A percentile compares a stretch with the other conserved stretches of the same genome.
phyloP scores from a whole-genome alignment of 768 basidiomycete species.

The Termitomyces sp. region DNA sequence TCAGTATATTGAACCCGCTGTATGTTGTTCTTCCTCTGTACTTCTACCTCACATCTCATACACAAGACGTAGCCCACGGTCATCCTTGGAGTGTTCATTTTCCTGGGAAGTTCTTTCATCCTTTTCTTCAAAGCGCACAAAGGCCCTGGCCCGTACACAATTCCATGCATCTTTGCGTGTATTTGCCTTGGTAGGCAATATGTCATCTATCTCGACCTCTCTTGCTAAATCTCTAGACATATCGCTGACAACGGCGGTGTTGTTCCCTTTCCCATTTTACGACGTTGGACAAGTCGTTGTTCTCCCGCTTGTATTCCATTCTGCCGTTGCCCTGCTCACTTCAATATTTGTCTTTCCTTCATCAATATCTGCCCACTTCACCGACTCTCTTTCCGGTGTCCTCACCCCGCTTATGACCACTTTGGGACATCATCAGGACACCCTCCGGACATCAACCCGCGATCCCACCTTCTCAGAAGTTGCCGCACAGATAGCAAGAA shows the following conservation, averaged over 20 bases:
- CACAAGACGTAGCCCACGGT: slow-evolving; percentile 39
- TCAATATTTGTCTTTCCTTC: slow-evolving; percentile 58
- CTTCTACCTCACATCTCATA: background rate
- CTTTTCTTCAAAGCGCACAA: slow-evolving; percentile 53
- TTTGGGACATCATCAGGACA: slow-evolving; percentile 38
- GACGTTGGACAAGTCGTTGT: slow-evolving; percentile 44
- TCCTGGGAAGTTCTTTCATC: slow-evolving; percentile 50
- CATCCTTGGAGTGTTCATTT: slow-evolving; percentile 59
- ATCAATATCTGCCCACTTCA: slow-evolving; percentile 56
- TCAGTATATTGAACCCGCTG: slow-evolving; percentile 47
- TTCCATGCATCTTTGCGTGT: slow-evolving; percentile 53
- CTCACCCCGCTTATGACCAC: slow-evolving; percentile 41
- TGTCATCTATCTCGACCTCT: background rate
- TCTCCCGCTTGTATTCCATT: slow-evolving; percentile 55
- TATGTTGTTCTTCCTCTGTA: slow-evolving; percentile 14
- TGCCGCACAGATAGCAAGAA: slow-evolving; percentile 22
- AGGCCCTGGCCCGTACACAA: slow-evolving; percentile 59
- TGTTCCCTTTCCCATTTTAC: slow-evolving; percentile 68
- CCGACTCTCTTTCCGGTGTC: slow-evolving; percentile 38
- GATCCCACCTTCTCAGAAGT: slow-evolving; percentile 30
- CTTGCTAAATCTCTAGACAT: slow-evolving; percentile 39
- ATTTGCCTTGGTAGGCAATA: slow-evolving; percentile 45
- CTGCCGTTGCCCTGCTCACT: slow-evolving; percentile 43
- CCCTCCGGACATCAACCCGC: slow-evolving; percentile 38
- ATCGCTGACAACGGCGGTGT: slow-evolving; percentile 44